phyloP scores from a whole-genome alignment of 352 stramenopile genomes.

The Phytophthora ohioensis region DNA sequence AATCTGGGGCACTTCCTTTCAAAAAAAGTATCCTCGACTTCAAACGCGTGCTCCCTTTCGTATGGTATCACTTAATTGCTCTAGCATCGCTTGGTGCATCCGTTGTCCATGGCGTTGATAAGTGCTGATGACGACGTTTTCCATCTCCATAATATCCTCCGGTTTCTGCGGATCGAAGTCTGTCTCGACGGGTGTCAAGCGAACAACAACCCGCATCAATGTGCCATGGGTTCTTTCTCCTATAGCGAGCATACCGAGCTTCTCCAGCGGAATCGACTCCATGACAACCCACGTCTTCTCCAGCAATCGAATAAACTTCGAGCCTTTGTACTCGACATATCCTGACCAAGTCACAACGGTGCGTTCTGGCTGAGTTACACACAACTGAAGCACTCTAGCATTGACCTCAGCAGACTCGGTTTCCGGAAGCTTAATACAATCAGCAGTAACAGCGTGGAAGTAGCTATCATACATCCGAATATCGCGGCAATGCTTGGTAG shows the following conservation, averaged over 20 bases:
- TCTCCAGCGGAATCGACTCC: constrained; percentile 10
- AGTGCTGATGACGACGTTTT: constrained; percentile 11
- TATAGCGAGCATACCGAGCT: neutral
- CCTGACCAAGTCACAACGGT: constrained; percentile 32
- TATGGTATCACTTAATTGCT: constrained; percentile 16
- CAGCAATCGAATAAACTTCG: constrained; percentile 35
- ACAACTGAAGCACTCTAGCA: constrained; percentile 22
- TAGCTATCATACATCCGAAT: constrained; percentile 14
- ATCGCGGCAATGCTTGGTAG: constrained; percentile 17
- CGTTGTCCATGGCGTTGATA: constrained; percentile 21
- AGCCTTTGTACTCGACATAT: constrained; percentile 37
- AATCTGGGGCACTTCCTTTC: too few species aligned
- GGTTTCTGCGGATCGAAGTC: constrained; percentile 5
- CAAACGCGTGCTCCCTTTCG: neutral
- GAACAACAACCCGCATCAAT: constrained; percentile 19
- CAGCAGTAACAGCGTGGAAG: constrained; percentile 25
- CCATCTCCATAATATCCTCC: constrained; percentile 19
- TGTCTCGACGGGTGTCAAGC: constrained; percentile 18
- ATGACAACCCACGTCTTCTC: constrained; percentile 39
- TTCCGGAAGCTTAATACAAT: constrained; percentile 18
- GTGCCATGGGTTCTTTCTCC: constrained; percentile 5
- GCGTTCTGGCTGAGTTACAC: constrained; percentile 12
- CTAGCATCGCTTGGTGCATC: constrained; percentile 18
- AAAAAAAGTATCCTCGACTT: too few species aligned
- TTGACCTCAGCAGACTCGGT: constrained; percentile 18